Base-by-base conservation (phyloP, 179 eudicot species). In the Patellifolia procumbens region DNA sequence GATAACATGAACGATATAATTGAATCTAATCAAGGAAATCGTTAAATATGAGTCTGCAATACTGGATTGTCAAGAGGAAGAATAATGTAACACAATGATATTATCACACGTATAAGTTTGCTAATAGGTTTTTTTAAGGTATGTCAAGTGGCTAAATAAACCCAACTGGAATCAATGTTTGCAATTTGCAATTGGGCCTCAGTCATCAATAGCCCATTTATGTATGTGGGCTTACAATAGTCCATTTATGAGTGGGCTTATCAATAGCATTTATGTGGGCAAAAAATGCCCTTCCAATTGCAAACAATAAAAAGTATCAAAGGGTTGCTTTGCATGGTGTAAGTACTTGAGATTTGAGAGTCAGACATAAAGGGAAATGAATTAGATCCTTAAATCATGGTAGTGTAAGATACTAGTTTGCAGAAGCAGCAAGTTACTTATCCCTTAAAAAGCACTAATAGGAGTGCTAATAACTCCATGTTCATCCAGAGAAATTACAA, bases 321-420 rank as follows among this genome's bases (percentile, higher is more conserved):
- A 42, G 22, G 67, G 39, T 62, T 62, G 67, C 67, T 62, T 62
- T 32, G 67, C 32, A 4, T 62, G 42, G 19, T 62, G 42, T 43
- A 62, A n/a, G n/a, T 62, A 15, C 7, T 32, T 16, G 42, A 55
- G 29, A 55, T 7, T 55, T 55, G 60, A 56, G 60, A 9, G 56
- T 52, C 12, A 24, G 29, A n/a, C 16, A n/a, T 12, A n/a, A 24
- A 52, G 2, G 5, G 9, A n/a, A 11, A 56, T 56, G 31, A 26
- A 22, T 62, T 17, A 62, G 67, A 62, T 62, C 67, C 67, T 62
- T 34, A 19, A 19, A 32, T 62, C n/a, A 32, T 62, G 67, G 43
- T 7, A 61, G 10, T 62, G 4, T 24, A 22, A 2, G 15, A 32
- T 17, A n/a, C n/a, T n/a, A 1, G 16, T 19, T 34, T 62, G 42